phyloP scores from a whole-genome alignment of 1,139 yeast genomes.

The Lodderomyces margitis region DNA sequence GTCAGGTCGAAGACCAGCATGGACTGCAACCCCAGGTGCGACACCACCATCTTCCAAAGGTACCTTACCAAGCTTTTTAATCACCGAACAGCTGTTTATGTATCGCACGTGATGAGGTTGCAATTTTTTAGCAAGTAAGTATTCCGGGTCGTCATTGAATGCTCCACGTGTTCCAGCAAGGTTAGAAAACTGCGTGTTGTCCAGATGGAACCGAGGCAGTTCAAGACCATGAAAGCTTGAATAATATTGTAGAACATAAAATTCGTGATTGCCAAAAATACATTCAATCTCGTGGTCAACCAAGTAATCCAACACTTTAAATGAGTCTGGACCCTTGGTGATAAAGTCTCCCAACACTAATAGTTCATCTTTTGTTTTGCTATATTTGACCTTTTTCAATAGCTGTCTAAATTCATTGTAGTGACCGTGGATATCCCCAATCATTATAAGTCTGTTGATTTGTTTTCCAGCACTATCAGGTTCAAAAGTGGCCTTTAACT shows the following conservation, averaged over 20 bases:
- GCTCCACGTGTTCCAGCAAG: constrained; percentile 16
- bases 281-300: constrained; percentile 63
- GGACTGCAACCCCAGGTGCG: constrained; percentile 63
- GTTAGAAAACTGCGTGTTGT: not conserved
- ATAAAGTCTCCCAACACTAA: constrained; percentile 81
- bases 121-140: constrained; percentile 56
- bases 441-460: constrained; percentile 53
- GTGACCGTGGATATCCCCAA: constrained; percentile 92
- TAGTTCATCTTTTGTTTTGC: constrained; percentile 51
- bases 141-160: constrained; percentile 55
- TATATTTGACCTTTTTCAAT: constrained; percentile 45
- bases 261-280: constrained; percentile 87
- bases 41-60: constrained; percentile 31
- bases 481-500: constrained; percentile 22
- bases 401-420: constrained; percentile 52
- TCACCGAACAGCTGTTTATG: constrained; percentile 60
- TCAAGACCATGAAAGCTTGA: constrained; percentile 54
- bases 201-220: constrained; percentile 21
- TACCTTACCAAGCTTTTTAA: constrained; percentile 59
- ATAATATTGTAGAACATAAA: constrained; percentile 59
- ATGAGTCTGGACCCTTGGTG: constrained; percentile 79
- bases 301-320: constrained; percentile 65
- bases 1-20: constrained; percentile 75
- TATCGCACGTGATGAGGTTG: constrained; percentile 60
- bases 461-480: constrained; percentile 2